Evolutionary conservation across 768 basidiomycete species (phyloP), one percentile per base, ranked within the genome.

Genomic region (Lentinula lateritia): DNA sequence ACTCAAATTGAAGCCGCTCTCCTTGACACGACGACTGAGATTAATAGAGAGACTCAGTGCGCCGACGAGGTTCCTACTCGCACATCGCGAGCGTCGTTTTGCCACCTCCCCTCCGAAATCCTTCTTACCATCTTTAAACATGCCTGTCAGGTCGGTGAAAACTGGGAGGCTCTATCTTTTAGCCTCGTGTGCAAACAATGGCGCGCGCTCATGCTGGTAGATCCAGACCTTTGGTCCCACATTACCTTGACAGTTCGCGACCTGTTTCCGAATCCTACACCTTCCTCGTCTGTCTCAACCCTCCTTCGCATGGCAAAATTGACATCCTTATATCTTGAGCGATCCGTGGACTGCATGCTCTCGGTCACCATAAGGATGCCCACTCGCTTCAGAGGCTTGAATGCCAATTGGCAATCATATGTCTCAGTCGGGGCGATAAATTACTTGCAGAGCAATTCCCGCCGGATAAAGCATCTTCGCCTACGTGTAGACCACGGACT

Each of bases 341-440:
- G 55, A 13, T 56, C 55, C 0, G 55, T 32, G 41, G 41, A 41
- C 55, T 42, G 28, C 41, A 38, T 56, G 55, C 55, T 56, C 41
- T 56, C 55, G 23, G 55, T 56, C 42, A 42, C 55, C 18, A 43
- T 56, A 23, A 56, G 45, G 55, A 56, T 56, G 23, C 55, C 55
- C 28, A 56, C 55, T 23, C 55, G 55, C 9, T 56, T 56, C 55
- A 56, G 23, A 42, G 39, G 55, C 23, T 16, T 56, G 23, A 56
- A 56, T 20, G 39, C 55, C 10, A 34, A 56, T 41, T 56, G 55
- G 55, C 55, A 56, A 20, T 56, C 41, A 13, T 34, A 56, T 20
- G 43, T 56, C 41, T 56, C 55, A 6, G 39, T 43, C 20, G 55
- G 38, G 20, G 55, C 55, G 41, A 23, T 56, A 12, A 28, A 42